Percentiles rank a stretch among this genome's conserved stretches.
Conservation (phyloP, 2,329 filamentous ascomycete genomes). For the Elsinoe necatrix region DNA sequence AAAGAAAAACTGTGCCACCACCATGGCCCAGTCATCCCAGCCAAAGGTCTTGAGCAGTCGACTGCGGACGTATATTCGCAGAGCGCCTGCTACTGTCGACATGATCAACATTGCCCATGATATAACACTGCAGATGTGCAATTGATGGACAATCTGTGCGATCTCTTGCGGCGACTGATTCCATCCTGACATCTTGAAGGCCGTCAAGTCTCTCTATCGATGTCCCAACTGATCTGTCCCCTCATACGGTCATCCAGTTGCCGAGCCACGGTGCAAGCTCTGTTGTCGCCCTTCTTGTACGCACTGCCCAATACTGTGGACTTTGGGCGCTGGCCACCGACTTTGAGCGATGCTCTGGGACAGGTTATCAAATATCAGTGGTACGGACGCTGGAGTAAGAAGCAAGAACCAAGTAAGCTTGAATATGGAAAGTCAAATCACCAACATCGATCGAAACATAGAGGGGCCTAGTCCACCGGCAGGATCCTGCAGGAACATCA, state of each 20-base stretch:
- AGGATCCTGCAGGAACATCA: background rate
- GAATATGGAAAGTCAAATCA: constrained; percentile 2
- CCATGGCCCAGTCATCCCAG: constrained; percentile 37
- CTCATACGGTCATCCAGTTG: background rate
- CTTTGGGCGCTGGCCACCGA: background rate
- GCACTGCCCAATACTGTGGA: too few relatives aligned
- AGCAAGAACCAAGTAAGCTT: constrained; percentile 10
- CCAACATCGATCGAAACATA: background rate
- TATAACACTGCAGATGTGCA: constrained; percentile 1
- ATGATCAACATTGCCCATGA: constrained; percentile 22
- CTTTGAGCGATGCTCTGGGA: too few relatives aligned
- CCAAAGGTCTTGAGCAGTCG: constrained; percentile 34
- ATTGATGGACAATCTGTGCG: background rate
- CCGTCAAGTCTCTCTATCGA: background rate
- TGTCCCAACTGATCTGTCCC: background rate
- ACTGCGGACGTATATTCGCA: constrained; percentile 35
- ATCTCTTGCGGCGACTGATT: background rate
- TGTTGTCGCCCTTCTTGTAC: background rate
- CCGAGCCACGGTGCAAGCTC: background rate
- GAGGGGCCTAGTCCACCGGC: background rate
- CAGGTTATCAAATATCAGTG: background rate
- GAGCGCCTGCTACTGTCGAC: constrained; percentile 32
- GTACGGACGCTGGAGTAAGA: background rate
- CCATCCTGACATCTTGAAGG: background rate
- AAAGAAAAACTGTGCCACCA: constrained; percentile 19